Conservation (phyloP, 2,329 filamentous ascomycete species). For the Lecanosticta acicola region DNA sequence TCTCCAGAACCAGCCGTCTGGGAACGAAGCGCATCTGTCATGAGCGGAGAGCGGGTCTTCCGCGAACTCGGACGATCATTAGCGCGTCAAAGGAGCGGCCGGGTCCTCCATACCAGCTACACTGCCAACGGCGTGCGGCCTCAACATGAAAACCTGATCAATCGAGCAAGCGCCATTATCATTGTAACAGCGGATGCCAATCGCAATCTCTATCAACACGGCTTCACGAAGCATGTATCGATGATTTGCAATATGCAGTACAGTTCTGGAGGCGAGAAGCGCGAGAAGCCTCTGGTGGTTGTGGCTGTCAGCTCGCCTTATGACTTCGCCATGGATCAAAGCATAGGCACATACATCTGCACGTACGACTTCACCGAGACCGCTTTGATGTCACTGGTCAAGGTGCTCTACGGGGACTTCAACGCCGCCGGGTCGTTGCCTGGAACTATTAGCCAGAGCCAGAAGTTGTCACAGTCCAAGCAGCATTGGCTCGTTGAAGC, state of each 20-base stretch:
- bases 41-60: conserved; percentile 92
- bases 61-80: conserved; percentile 80
- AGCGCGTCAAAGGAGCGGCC: conserved; percentile 78
- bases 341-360: conserved; percentile 87
- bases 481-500: conserved; percentile 93
- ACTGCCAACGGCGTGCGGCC: conserved; percentile 88
- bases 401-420: conserved; percentile 74
- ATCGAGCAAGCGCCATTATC: conserved; percentile 79
- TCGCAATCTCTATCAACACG: conserved; percentile 85
- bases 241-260: conserved; percentile 86
- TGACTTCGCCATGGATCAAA: conserved; percentile 89
- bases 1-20: conserved; percentile 52
- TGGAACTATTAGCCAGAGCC: conserved; percentile 76
- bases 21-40: conserved; percentile 59
- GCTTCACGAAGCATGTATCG: conserved; percentile 91
- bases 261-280: conserved; percentile 63
- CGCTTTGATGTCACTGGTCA: conserved; percentile 76
- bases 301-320: conserved; percentile 93
- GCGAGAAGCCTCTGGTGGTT: conserved; percentile 79
- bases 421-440: conserved; percentile 52
- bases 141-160: conserved; percentile 88
- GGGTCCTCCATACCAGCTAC: conserved; percentile 89
- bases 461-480: conserved; percentile 79
- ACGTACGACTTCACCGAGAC: conserved; percentile 96
- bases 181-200: conserved; percentile 92